phyloP scores from a whole-genome alignment of 2,329 filamentous ascomycete species.

The Dactylellina sp. region DNA sequence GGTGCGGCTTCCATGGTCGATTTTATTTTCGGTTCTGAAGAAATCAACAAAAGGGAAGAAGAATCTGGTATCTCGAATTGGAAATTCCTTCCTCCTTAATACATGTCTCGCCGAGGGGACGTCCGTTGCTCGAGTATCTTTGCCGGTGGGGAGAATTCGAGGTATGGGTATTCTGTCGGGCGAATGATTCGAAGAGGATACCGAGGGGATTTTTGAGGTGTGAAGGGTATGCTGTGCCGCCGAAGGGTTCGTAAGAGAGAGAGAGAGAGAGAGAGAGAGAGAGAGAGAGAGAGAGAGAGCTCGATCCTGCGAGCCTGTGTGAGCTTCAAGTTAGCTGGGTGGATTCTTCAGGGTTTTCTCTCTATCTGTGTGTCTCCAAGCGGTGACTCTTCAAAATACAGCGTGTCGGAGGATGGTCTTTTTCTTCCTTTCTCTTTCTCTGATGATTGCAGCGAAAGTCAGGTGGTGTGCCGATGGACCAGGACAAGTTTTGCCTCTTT shows the following conservation, averaged over 20 bases:
- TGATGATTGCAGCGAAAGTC: background rate
- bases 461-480: slow-evolving; percentile 1
- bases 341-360: slow-evolving; percentile 1
- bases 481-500: slow-evolving; percentile 44
- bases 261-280: slow-evolving; percentile 39
- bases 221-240: slow-evolving; percentile 43
- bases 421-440: slow-evolving; percentile 3
- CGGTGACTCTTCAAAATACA: background rate
- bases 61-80: slow-evolving; percentile 34
- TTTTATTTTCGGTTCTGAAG: slow-evolving; percentile 5
- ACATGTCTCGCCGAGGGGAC: slow-evolving; percentile 39
- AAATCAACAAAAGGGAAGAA: slow-evolving; percentile 12
- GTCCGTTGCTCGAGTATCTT: background rate
- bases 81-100: slow-evolving; percentile 56
- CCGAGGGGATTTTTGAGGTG: slow-evolving; percentile 2
- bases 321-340: slow-evolving; percentile 24
- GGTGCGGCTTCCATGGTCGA: slow-evolving; percentile 56
- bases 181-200: slow-evolving; percentile 18
- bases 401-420: background rate
- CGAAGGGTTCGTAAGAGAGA: slow-evolving; percentile 31
- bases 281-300: slow-evolving; percentile 33
- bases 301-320: slow-evolving; percentile 56
- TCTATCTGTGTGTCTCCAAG: background rate
- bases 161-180: slow-evolving; percentile 14
- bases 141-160: background rate